phyloP scores from a whole-genome alignment of 2,329 filamentous ascomycete species.

The Phyllosticta citrichinensis region DNA sequence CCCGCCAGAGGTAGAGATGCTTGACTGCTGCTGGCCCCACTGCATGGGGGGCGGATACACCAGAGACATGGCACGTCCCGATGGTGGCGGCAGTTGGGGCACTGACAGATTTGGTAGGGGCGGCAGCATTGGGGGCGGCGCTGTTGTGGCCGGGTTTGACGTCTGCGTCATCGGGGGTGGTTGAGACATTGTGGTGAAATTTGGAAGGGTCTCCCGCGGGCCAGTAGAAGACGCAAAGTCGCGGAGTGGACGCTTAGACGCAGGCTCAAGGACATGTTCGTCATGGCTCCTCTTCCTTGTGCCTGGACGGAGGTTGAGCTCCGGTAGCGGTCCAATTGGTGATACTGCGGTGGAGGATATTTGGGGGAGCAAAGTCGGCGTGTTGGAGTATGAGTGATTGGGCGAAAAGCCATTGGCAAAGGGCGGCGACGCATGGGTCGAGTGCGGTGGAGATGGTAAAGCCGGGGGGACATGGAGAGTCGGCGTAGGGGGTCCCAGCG shows the following conservation, averaged over 20 bases:
- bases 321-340: slow-evolving; percentile 33
- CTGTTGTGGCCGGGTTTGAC: slow-evolving; percentile 21
- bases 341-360: slow-evolving; percentile 34
- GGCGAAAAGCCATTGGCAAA: slow-evolving; percentile 31
- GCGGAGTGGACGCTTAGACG: slow-evolving; percentile 39
- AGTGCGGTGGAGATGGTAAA: slow-evolving; percentile 42
- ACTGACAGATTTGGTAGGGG: slow-evolving; percentile 63
- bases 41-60: slow-evolving; percentile 55
- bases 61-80: slow-evolving; percentile 62
- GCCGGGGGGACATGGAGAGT: slow-evolving; percentile 31
- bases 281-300: slow-evolving; percentile 51
- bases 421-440: slow-evolving; percentile 42
- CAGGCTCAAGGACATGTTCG: slow-evolving; percentile 43
- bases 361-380: slow-evolving; percentile 29
- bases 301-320: slow-evolving; percentile 26
- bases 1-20: slow-evolving; percentile 22
- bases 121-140: slow-evolving; percentile 36
- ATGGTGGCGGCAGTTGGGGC: slow-evolving; percentile 36
- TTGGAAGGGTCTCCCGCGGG: background rate
- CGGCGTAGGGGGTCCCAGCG: slow-evolving; percentile 23
- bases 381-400: slow-evolving; percentile 33
- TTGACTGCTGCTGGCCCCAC: slow-evolving; percentile 37
- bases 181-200: slow-evolving; percentile 14
- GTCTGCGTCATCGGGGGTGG: background rate
- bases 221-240: background rate